These are phyloP conservation scores for Phaeosphaeria sp. DNA, from an alignment of 2,329 filamentous ascomycete genomes.

Conservation along the genomic window DNA sequence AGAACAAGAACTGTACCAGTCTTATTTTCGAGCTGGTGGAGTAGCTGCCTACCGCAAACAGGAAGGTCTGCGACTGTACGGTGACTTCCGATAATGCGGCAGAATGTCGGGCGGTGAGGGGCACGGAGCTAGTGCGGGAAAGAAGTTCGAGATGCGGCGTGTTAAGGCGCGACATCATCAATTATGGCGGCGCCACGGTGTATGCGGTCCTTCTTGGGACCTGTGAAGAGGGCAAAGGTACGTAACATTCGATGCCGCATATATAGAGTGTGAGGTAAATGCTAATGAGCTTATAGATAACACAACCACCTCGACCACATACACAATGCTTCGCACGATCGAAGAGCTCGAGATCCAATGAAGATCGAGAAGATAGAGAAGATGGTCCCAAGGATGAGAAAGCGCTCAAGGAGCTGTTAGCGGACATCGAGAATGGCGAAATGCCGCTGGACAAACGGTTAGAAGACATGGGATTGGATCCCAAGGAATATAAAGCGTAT, in stretches of 20 bases:
- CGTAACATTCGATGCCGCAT: not conserved
- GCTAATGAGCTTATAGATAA: constrained; percentile 33
- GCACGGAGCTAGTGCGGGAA: constrained; percentile 26
- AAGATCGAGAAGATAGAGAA: constrained; percentile 20
- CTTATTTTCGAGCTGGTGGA: constrained; percentile 22
- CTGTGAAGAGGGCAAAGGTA: constrained; percentile 53
- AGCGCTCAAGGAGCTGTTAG: constrained; percentile 19
- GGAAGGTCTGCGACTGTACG: constrained; percentile 29
- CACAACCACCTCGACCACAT: constrained; percentile 27
- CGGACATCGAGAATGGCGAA: constrained; percentile 26
- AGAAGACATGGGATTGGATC: constrained; percentile 34
- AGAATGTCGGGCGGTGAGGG: constrained; percentile 37
- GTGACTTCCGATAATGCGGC: constrained; percentile 15
- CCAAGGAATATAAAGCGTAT: constrained; percentile 39
- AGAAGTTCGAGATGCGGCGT: constrained; percentile 25
- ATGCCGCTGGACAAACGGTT: constrained; percentile 37
- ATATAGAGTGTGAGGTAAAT: not conserved
- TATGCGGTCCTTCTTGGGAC: constrained; percentile 51
- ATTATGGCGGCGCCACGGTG: constrained; percentile 54
- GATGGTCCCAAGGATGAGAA: constrained; percentile 11
- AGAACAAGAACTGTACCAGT: not conserved
- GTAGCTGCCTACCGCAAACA: constrained; percentile 5
- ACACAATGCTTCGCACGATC: constrained; percentile 32
- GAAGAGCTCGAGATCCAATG: constrained; percentile 25
- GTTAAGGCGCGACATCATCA: constrained; percentile 24